phyloP scores from a whole-genome alignment of 768 basidiomycete species.

The Rubroboletus satanas region DNA sequence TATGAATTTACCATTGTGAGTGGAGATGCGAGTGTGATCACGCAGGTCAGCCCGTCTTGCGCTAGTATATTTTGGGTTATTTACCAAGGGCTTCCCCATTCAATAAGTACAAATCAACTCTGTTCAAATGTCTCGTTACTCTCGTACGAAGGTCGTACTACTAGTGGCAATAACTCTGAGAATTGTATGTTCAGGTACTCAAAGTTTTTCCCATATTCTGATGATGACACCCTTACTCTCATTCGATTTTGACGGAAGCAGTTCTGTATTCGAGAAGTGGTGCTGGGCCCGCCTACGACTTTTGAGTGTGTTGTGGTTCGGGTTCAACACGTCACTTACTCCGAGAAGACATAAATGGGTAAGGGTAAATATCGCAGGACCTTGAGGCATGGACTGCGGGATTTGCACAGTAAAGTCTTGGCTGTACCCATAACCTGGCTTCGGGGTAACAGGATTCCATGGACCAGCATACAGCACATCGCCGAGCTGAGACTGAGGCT shows the following conservation, averaged over 20 bases:
- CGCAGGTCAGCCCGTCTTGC: not conserved
- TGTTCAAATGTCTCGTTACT: not conserved
- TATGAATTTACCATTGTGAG: constrained; percentile 15
- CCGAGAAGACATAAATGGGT: not conserved
- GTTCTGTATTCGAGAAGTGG: not conserved
- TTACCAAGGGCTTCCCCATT: constrained; percentile 13
- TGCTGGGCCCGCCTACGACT: not conserved
- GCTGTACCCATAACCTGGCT: not conserved
- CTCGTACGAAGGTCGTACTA: not conserved
- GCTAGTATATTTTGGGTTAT: constrained; percentile 1
- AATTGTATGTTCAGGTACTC: too few species aligned
- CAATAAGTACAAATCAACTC: constrained; percentile 16
- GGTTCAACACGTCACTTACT: not conserved
- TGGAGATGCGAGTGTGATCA: not conserved
- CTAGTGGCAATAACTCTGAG: not conserved
- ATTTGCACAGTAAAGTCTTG: not conserved
- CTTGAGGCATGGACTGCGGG: not conserved
- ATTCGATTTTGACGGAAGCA: not conserved
- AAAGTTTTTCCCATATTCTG: not conserved
- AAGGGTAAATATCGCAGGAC: not conserved
- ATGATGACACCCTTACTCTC: not conserved
- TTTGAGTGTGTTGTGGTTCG: not conserved
- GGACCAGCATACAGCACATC: not conserved
- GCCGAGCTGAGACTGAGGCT: constrained; percentile 6
- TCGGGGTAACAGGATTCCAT: not conserved